Evolutionary conservation across 2,329 filamentous ascomycete genomes (phyloP).

Genomic region (Lanzia echinophila): DNA sequence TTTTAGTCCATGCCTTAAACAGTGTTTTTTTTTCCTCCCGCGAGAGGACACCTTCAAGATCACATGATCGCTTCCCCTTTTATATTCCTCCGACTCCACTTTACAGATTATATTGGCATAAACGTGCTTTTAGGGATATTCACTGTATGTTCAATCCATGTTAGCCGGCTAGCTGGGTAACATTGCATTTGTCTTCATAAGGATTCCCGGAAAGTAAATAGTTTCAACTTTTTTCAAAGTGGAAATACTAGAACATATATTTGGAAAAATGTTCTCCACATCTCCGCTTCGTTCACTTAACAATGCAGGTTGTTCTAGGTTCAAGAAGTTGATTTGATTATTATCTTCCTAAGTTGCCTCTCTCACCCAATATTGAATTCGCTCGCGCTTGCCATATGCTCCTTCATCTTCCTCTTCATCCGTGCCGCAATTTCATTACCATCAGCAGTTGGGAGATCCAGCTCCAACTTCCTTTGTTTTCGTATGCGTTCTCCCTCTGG

Average conservation of each 20-base stretch:
- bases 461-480: slow-evolving; percentile 33
- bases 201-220: too few species aligned
- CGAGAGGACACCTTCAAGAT: background rate
- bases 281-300: too few species aligned
- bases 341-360: background rate
- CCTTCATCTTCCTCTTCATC: slow-evolving; percentile 58
- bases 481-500: slow-evolving; percentile 29
- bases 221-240: too few species aligned
- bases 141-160: too few species aligned
- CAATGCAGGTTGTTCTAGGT: background rate
- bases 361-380: slow-evolving; percentile 62
- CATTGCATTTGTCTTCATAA: too few species aligned
- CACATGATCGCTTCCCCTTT: slow-evolving; percentile 1
- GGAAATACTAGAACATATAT: too few species aligned
- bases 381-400: slow-evolving; percentile 48
- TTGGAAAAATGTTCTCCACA: too few species aligned
- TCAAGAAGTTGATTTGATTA: background rate
- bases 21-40: too few species aligned
- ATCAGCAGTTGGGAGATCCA: slow-evolving; percentile 37
- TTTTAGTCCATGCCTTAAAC: too few species aligned
- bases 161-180: too few species aligned
- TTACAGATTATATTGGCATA: too few species aligned
- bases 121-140: too few species aligned
- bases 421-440: slow-evolving; percentile 54
- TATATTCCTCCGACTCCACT: background rate